These are phyloP conservation scores for Phoma sp. DNA, from an alignment of 2,329 filamentous ascomycete genomes.

Conservation along the genomic window DNA sequence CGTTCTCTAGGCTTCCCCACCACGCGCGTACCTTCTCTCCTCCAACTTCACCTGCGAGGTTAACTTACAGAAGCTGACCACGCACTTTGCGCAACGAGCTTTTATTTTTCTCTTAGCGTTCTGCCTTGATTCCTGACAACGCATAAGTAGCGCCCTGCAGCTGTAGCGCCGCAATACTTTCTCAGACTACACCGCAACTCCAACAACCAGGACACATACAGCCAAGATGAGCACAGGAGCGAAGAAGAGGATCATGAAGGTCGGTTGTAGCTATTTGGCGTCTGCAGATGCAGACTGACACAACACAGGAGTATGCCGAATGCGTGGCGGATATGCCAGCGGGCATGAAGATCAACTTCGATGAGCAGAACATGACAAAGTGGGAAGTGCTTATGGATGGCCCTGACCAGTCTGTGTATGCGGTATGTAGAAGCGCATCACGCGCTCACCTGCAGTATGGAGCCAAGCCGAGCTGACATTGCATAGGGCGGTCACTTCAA, in stretches of 20 bases:
- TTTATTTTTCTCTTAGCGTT: slow-evolving; percentile 2
- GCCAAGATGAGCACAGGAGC: slow-evolving; percentile 45
- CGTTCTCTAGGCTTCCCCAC: slow-evolving; percentile 19
- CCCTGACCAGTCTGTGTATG: slow-evolving; percentile 68
- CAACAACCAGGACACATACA: slow-evolving; percentile 19
- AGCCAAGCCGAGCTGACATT: slow-evolving; percentile 14
- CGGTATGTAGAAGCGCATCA: slow-evolving; percentile 55
- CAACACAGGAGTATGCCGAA: slow-evolving; percentile 43
- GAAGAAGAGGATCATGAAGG: slow-evolving; percentile 57
- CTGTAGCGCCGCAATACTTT: slow-evolving; percentile 15
- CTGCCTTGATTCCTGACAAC: slow-evolving; percentile 6
- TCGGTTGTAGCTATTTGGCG: slow-evolving; percentile 19
- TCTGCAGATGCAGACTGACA: slow-evolving; percentile 16
- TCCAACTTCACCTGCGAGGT: background rate
- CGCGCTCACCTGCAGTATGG: slow-evolving; percentile 3
- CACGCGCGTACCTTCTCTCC: background rate
- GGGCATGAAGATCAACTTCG: slow-evolving; percentile 52
- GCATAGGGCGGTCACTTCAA: slow-evolving; percentile 73
- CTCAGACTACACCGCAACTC: slow-evolving; percentile 7
- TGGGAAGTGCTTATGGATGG: slow-evolving; percentile 73
- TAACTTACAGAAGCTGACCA: background rate
- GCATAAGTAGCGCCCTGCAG: slow-evolving; percentile 13
- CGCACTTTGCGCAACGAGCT: slow-evolving; percentile 11
- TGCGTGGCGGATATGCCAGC: slow-evolving; percentile 44
- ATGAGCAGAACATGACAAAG: slow-evolving; percentile 69